Percentiles rank a stretch among this genome's conserved stretches.
These are phyloP conservation scores for Hanseniaspora mollemarum DNA, from an alignment of 805 yeast species.

Conservation along the genomic window DNA sequence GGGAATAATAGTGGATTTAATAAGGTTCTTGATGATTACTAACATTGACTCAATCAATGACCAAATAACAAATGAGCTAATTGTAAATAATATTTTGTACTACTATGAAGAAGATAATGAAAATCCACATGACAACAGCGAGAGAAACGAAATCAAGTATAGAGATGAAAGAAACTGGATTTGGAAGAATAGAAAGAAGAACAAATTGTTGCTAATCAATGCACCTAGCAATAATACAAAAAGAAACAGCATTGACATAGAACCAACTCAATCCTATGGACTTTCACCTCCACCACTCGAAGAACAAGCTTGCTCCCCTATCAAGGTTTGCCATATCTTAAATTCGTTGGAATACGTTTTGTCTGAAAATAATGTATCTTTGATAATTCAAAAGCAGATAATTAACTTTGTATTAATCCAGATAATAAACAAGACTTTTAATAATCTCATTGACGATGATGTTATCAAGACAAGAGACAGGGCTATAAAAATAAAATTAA, in stretches of 20 bases:
- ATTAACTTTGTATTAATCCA: conserved; percentile 54
- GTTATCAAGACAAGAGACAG: conserved; percentile 52
- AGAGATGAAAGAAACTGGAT: conserved; percentile 17
- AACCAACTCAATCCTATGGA: conserved; percentile 44
- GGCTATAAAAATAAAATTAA: conserved; percentile 82
- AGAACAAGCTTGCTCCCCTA: conserved; percentile 75
- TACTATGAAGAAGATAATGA: conserved; percentile 65
- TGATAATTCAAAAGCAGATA: conserved; percentile 59
- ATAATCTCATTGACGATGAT: conserved; percentile 63
- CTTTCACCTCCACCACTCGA: conserved; percentile 74
- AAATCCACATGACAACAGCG: conserved; percentile 41
- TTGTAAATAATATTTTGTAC: conserved; percentile 60
- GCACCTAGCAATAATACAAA: neutral
- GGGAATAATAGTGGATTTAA: conserved; percentile 45
- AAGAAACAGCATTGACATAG: conserved; percentile 15
- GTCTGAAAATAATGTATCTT: conserved; percentile 34
- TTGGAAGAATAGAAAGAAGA: conserved; percentile 27
- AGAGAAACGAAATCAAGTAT: conserved; percentile 25
- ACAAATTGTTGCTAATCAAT: conserved; percentile 37
- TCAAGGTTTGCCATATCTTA: conserved; percentile 69
- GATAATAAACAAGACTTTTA: conserved; percentile 60
- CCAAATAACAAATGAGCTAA: conserved; percentile 39
- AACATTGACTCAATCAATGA: conserved; percentile 54
- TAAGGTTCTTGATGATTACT: conserved; percentile 55
- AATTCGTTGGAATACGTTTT: conserved; percentile 82